Percentiles rank a stretch among this genome's conserved stretches.
These are phyloP conservation scores for Zymoseptoria ardabiliae DNA, from an alignment of 2,329 filamentous ascomycete species.

Conservation along the genomic window DNA sequence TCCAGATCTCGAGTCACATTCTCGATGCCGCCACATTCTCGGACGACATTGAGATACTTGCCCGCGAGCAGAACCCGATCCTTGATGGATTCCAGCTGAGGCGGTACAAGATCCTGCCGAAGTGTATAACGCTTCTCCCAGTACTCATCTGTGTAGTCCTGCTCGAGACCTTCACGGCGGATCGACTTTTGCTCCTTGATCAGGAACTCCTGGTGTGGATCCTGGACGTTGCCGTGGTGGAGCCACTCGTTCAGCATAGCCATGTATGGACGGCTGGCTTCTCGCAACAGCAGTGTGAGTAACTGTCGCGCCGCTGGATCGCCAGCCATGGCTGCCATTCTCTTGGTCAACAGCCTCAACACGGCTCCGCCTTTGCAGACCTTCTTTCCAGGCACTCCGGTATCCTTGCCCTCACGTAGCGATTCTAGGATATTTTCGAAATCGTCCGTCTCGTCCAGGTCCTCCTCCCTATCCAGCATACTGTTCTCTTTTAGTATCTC, in stretches of 20 bases:
- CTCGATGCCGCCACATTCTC: constrained; percentile 93
- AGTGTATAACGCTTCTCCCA: constrained; percentile 98
- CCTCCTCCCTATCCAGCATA: constrained; percentile 68
- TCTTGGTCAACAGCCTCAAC: constrained; percentile 76
- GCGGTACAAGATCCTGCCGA: constrained; percentile 81
- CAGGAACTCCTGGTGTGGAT: constrained; percentile 88
- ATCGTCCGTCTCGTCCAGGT: constrained; percentile 62
- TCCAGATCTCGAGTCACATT: constrained; percentile 50
- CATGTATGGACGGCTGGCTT: constrained; percentile 93
- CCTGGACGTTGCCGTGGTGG: constrained; percentile 89
- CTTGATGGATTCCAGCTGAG: constrained; percentile 82
- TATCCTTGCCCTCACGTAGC: constrained; percentile 75
- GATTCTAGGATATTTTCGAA: constrained; percentile 91
- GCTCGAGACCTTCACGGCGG: constrained; percentile 77
- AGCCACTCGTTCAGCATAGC: constrained; percentile 98
- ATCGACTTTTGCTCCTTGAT: constrained; percentile 96
- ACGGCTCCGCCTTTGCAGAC: constrained; percentile 96
- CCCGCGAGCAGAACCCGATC: constrained; percentile 92
- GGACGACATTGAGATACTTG: constrained; percentile 95
- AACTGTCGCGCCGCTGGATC: constrained; percentile 81
- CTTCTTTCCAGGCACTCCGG: constrained; percentile 78
- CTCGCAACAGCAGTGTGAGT: constrained; percentile 72
- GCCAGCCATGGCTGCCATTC: constrained; percentile 83
- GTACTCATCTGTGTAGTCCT: constrained; percentile 98
- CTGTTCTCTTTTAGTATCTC: constrained; percentile 85